A percentile compares a stretch with the other conserved stretches of the same genome.
Conservation (phyloP, 179 eudicot genomes). For the Heliamphora pulchella region DNA sequence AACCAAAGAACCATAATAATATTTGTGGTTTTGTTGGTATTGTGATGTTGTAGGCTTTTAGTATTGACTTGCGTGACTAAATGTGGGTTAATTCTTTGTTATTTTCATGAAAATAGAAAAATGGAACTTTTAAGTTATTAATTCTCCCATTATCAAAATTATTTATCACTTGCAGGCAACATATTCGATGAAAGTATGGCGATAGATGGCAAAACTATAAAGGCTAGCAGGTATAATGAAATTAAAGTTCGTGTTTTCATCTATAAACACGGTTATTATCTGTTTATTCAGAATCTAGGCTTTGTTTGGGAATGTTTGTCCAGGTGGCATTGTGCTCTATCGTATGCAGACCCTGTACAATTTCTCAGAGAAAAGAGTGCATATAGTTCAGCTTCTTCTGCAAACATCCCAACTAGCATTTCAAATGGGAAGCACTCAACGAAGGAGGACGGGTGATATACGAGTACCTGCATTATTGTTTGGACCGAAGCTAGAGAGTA, state of each 20-base stretch:
- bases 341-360: conserved; percentile 29
- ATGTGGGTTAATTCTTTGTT: conserved; percentile 1
- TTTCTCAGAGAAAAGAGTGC: conserved; percentile 11
- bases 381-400: conserved; percentile 8
- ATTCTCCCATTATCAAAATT: conserved; percentile 21
- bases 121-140: background rate
- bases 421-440: conserved; percentile 24
- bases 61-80: background rate
- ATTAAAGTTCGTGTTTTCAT: background rate
- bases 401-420: conserved; percentile 11
- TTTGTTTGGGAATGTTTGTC: background rate
- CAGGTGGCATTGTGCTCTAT: conserved; percentile 28
- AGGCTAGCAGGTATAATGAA: conserved; percentile 29
- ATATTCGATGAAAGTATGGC: conserved; percentile 22
- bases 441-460: conserved; percentile 14
- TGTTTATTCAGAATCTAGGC: background rate
- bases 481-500: background rate
- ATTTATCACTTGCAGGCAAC: conserved; percentile 22
- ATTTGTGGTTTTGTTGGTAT: background rate
- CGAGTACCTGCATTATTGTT: background rate
- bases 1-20: too few species aligned
- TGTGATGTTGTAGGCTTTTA: background rate
- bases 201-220: conserved; percentile 21
- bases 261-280: background rate
- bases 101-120: background rate